Conservation (phyloP, 116 monocot species). For the Dioscorea cayenensis region DNA sequence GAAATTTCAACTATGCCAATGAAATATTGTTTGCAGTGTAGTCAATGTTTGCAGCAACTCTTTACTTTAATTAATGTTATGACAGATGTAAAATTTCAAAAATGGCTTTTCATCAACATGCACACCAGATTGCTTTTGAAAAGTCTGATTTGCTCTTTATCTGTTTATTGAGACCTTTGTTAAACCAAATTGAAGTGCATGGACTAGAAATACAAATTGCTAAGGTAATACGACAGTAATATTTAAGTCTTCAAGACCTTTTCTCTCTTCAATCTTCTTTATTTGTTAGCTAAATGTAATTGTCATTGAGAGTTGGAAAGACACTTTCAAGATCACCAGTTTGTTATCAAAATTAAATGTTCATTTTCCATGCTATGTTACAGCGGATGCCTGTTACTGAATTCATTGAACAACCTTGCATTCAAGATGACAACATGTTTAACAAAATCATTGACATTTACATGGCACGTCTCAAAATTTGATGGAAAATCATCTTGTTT, state of each 20-base stretch:
- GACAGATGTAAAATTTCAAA: no score
- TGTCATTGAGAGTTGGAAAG: no score
- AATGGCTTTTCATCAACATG: conserved; percentile 36
- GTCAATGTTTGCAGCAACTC: no score
- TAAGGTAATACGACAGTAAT: conserved; percentile 37
- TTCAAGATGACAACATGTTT: conserved; percentile 73
- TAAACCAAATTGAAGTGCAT: conserved; percentile 57
- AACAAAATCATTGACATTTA: conserved; percentile 76
- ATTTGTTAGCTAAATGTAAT: no score
- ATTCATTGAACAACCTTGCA: conserved; percentile 66
- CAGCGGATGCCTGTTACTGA: conserved; percentile 88
- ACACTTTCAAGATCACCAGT: neutral
- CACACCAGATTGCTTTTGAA: conserved; percentile 64
- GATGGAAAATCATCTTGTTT: conserved; percentile 61
- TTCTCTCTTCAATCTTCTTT: neutral
- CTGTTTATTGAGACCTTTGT: conserved; percentile 76
- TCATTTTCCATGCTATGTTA: neutral
- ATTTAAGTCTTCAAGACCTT: neutral
- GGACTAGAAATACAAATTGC: conserved; percentile 69
- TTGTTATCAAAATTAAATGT: neutral
- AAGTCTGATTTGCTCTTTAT: conserved; percentile 91
- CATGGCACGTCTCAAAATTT: conserved; percentile 66
- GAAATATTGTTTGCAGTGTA: no score
- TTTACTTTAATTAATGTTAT: no score
- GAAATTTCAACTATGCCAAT: no score